Percentiles rank a stretch among this genome's conserved stretches.
phyloP scores from a whole-genome alignment of 495 filamentous ascomycete species.

The Xylaria scruposa region DNA sequence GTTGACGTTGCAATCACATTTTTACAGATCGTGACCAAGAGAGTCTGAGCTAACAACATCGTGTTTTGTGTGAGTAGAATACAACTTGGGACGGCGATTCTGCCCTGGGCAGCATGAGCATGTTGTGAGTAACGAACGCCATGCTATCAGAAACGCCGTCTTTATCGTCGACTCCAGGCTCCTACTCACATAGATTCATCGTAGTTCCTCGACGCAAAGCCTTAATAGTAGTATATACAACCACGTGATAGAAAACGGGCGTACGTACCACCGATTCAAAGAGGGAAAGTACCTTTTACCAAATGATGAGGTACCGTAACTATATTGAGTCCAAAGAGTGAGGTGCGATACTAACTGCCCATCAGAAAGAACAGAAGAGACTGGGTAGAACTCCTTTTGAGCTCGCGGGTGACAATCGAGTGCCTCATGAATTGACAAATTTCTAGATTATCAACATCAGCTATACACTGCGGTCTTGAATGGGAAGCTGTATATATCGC shows the following conservation, averaged over 20 bases:
- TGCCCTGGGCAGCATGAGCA: slow-evolving; percentile 24
- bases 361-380: slow-evolving; percentile 35
- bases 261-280: slow-evolving; percentile 39
- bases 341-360: not conserved
- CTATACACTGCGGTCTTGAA: slow-evolving; percentile 58
- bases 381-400: slow-evolving; percentile 21
- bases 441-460: slow-evolving; percentile 54
- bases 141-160: not conserved
- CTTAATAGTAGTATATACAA: slow-evolving; percentile 29
- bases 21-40: not conserved
- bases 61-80: not conserved
- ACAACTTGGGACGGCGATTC: slow-evolving; percentile 20
- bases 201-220: slow-evolving; percentile 19
- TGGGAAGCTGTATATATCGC: slow-evolving; percentile 54
- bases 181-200: not conserved
- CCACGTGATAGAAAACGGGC: slow-evolving; percentile 35
- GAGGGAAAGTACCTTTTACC: slow-evolving; percentile 39
- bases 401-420: no score
- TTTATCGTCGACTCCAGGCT: not conserved
- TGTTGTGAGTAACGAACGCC: slow-evolving; percentile 17
- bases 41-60: not conserved
- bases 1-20: not conserved
- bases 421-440: not conserved
- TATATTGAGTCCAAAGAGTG: no score
- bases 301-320: slow-evolving; percentile 37